phyloP scores from a whole-genome alignment of 2,329 filamentous ascomycete genomes.

The Cercospora citrullina region DNA sequence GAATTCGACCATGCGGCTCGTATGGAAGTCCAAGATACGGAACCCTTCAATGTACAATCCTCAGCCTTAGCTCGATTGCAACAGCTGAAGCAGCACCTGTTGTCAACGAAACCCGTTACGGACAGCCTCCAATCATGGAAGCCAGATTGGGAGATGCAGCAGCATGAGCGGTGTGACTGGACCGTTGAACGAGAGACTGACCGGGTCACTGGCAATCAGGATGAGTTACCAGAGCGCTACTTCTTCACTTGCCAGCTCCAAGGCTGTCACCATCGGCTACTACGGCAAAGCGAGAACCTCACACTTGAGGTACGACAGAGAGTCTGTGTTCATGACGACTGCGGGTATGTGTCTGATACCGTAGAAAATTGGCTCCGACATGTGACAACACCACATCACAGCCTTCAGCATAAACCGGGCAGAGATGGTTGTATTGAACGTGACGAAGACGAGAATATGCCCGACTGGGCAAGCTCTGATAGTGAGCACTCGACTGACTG shows the following conservation, averaged over 20 bases:
- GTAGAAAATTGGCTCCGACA: slow-evolving; percentile 22
- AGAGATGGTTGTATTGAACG: neutral
- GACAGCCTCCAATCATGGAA: slow-evolving; percentile 9
- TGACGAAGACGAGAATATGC: neutral
- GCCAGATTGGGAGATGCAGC: slow-evolving; percentile 15
- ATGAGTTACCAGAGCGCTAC: slow-evolving; percentile 10
- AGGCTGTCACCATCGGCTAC: slow-evolving; percentile 19
- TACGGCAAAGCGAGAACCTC: slow-evolving; percentile 19
- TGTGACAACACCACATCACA: slow-evolving; percentile 17
- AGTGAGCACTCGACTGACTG: slow-evolving; percentile 13
- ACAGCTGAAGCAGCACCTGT: slow-evolving; percentile 13
- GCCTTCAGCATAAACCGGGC: neutral
- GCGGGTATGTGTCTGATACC: slow-evolving; percentile 21
- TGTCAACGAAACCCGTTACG: neutral
- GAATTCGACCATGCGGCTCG: neutral
- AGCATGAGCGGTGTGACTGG: slow-evolving; percentile 18
- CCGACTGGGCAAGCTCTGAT: neutral
- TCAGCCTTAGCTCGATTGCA: slow-evolving; percentile 13
- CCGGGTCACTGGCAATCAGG: neutral
- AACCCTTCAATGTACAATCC: neutral
- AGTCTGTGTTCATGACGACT: slow-evolving; percentile 23
- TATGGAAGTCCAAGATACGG: neutral
- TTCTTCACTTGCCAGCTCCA: slow-evolving; percentile 16
- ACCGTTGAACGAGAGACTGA: slow-evolving; percentile 13
- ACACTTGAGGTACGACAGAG: slow-evolving; percentile 15